Conservation (phyloP, 805 yeast species). For the Ogataea paraovalis region DNA sequence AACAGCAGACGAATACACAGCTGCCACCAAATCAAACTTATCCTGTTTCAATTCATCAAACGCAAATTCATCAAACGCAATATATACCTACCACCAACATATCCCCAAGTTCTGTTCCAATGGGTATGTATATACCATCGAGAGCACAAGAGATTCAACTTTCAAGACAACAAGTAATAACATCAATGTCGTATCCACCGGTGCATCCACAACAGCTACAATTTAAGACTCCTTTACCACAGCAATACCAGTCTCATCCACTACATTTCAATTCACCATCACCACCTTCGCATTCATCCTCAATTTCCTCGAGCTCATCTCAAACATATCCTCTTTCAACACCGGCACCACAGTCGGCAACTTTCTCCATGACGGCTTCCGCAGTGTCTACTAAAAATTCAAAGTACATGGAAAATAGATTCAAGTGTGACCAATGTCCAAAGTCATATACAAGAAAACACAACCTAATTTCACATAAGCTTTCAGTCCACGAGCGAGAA, state of each 20-base stretch:
- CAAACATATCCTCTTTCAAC: neutral
- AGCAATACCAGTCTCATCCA: conserved; percentile 1
- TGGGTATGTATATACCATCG: neutral
- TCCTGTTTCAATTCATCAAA: neutral
- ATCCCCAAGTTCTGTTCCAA: neutral
- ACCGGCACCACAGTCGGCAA: neutral
- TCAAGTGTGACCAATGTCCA: conserved; percentile 23
- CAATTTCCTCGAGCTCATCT: conserved; percentile 2
- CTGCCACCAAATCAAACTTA: too few relatives aligned
- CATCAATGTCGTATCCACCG: neutral
- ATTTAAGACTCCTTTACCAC: conserved; percentile 2
- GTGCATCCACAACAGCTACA: neutral
- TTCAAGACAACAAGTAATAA: neutral
- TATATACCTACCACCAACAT: neutral
- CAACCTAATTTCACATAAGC: conserved; percentile 25
- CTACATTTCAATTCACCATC: conserved; percentile 2
- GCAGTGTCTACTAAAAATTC: neutral
- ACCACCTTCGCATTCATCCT: conserved; percentile 1
- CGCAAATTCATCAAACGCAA: neutral
- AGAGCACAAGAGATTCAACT: neutral
- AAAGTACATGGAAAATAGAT: conserved; percentile 10
- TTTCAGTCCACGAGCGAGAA: conserved; percentile 24
- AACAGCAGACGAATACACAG: neutral
- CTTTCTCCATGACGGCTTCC: neutral
- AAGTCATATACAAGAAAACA: conserved; percentile 28